Evolutionary conservation across 352 stramenopile species (phyloP), one percentile per base, ranked within the genome.

Genomic region (Globisporangium carolinianum): DNA sequence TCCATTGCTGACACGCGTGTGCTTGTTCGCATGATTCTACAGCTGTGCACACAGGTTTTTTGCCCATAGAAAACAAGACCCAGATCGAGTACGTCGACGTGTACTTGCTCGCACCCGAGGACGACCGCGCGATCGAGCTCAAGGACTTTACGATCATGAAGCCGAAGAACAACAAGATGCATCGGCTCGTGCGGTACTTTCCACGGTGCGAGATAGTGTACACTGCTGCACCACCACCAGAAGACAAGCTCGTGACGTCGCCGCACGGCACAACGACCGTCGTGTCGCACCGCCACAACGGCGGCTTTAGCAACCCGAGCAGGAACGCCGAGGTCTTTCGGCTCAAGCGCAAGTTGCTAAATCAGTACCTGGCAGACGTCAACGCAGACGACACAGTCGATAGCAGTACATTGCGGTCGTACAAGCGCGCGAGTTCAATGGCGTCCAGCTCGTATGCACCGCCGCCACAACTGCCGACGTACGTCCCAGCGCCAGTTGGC

Each of bases 71-170:
- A 15, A 15, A 11, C 55, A 51, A 35, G 24, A 43, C 37, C 4
- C 65, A 86, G 57, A 79, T 61, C 14, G 82, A 92, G 60, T 70
- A 55, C 53, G 74, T 92, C 54, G 76, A 87, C 58, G 82, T 90
- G 47, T 92, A 92, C 61, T 58, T 92, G 46, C 56, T 92, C 39
- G 65, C 73, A 18, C 81, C 79, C 5, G 79, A 89, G 55, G 78
- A 85, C 36, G 62, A 71, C 41, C 79, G 79, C 47, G 74, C 73
- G 50, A 72, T 86, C 37, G 76, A 83, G 53, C 72, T 88, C 60
- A 87, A 90, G 55, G 78, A 90, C 67, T 86, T 90, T 48, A 92
- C 82, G 38, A 88, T 88, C 68, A 86, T 87, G 70, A 89, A 89
- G 48, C 82, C 82, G 52, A 87, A 87, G 64, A 86, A 87, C 62